These are phyloP conservation scores for Trametes polyzona DNA, from an alignment of 1,284 basidiomycete genomes.

Conservation along the genomic window DNA sequence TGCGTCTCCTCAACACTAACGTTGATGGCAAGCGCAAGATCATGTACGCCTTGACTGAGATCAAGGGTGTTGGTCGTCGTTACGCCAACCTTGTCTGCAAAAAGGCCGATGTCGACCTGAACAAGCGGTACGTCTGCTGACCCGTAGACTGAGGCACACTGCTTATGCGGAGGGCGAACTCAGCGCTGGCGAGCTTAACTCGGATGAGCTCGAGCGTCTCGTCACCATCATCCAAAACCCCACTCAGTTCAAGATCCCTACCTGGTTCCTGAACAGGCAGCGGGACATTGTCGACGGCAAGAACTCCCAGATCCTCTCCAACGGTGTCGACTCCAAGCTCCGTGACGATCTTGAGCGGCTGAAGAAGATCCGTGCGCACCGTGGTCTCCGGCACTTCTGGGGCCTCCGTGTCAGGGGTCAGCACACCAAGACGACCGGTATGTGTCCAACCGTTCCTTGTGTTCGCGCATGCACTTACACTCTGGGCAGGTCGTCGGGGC, in stretches of 20 bases:
- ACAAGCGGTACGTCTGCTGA: slow-evolving; percentile 84
- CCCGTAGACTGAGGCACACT: not conserved
- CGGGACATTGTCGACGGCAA: slow-evolving; percentile 98
- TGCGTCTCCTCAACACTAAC: slow-evolving; percentile 99
- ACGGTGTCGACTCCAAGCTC: slow-evolving; percentile 97
- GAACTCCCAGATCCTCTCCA: slow-evolving; percentile 95
- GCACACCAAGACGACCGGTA: slow-evolving; percentile 99
- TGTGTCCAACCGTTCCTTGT: slow-evolving; percentile 32
- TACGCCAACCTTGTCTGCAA: slow-evolving; percentile 99
- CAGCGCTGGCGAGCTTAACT: slow-evolving; percentile 93
- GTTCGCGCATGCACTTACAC: not conserved
- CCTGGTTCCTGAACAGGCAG: slow-evolving; percentile 99
- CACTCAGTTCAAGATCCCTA: slow-evolving; percentile 99
- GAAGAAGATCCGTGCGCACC: slow-evolving; percentile 99
- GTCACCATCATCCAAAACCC: slow-evolving; percentile 99
- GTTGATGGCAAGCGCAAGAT: slow-evolving; percentile 99
- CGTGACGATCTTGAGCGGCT: slow-evolving; percentile 98
- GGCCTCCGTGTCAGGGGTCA: slow-evolving; percentile 95
- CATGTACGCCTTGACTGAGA: slow-evolving; percentile 97
- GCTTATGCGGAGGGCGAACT: not conserved
- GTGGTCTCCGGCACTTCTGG: slow-evolving; percentile 98
- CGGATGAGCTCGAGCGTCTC: slow-evolving; percentile 97
- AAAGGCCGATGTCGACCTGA: slow-evolving; percentile 99
- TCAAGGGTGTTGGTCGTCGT: slow-evolving; percentile 99
- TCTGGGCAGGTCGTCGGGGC: slow-evolving; percentile 73